Evolutionary conservation across 768 basidiomycete species (phyloP).

Genomic region (Hemileccinum impolitum): DNA sequence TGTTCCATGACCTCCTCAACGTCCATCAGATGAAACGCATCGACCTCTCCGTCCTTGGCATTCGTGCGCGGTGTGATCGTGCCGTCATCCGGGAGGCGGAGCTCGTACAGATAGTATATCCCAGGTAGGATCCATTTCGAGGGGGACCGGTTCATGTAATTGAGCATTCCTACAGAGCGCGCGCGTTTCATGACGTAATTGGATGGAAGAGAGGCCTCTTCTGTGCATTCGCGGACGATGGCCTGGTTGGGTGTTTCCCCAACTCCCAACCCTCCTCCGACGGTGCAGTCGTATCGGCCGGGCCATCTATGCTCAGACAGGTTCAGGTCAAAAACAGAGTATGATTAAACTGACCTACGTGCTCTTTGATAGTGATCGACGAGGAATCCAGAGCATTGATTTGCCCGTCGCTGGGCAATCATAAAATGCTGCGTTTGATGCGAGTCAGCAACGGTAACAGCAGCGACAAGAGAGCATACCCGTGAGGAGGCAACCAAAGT

Average conservation of each 20-base stretch:
- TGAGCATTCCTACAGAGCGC: conserved; percentile 36
- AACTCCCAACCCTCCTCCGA: conserved; percentile 41
- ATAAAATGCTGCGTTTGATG: conserved; percentile 30
- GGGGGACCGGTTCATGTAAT: conserved; percentile 42
- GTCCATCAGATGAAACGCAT: conserved; percentile 39
- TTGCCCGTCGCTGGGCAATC: conserved; percentile 27
- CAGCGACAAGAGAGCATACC: conserved; percentile 20
- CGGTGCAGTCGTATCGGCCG: conserved; percentile 42
- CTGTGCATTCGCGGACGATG: conserved; percentile 40
- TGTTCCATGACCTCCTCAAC: conserved; percentile 31
- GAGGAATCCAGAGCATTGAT: conserved; percentile 39
- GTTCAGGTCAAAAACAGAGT: not conserved
- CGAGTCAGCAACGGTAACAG: not conserved
- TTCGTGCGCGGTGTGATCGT: conserved; percentile 35
- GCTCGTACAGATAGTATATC: conserved; percentile 43
- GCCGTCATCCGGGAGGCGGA: conserved; percentile 37
- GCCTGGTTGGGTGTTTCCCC: conserved; percentile 36
- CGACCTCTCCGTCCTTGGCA: conserved; percentile 40
- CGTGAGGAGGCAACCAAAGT: conserved; percentile 42
- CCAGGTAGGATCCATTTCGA: conserved; percentile 44
- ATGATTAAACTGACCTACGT: conserved; percentile 29
- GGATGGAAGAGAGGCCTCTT: conserved; percentile 41
- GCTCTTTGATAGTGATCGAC: conserved; percentile 38
- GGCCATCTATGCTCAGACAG: conserved; percentile 17
- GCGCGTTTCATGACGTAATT: conserved; percentile 33